Conservation (phyloP, 2,329 filamentous ascomycete genomes). For the Blastomyces silverae region DNA sequence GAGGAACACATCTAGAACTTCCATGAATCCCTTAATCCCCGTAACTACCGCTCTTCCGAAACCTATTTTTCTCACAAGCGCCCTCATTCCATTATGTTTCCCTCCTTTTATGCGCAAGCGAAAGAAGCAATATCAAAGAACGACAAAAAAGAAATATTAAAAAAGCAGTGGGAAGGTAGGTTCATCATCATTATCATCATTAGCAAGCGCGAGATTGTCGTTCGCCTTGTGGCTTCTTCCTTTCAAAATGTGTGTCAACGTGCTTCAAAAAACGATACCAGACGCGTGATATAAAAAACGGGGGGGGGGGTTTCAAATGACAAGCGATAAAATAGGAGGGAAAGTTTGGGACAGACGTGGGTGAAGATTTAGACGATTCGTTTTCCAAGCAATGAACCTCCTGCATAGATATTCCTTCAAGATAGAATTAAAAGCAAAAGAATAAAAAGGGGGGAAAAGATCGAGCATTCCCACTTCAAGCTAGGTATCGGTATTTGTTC, state of each 20-base stretch:
- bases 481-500: slow-evolving; percentile 64
- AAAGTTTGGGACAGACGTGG: not conserved
- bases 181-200: not conserved
- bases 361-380: not conserved
- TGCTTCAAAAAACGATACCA: not conserved
- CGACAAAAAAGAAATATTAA: not conserved
- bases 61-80: not conserved
- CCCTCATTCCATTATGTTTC: not conserved
- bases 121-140: not conserved
- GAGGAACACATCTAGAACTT: not conserved
- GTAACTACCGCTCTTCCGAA: not conserved
- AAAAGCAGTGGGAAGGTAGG: not conserved
- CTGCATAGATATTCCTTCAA: too few relatives aligned
- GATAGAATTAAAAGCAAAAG: not conserved
- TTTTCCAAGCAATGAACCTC: not conserved
- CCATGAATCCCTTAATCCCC: not conserved
- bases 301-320: not conserved
- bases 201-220: not conserved
- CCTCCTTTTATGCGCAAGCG: not conserved
- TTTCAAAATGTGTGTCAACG: not conserved
- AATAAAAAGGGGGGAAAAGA: slow-evolving; percentile 10
- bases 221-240: not conserved
- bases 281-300: not conserved
- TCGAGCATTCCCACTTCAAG: slow-evolving; percentile 37
- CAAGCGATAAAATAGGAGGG: not conserved